phyloP scores from a whole-genome alignment of 768 basidiomycete species.

The Tulasnella sp. region DNA sequence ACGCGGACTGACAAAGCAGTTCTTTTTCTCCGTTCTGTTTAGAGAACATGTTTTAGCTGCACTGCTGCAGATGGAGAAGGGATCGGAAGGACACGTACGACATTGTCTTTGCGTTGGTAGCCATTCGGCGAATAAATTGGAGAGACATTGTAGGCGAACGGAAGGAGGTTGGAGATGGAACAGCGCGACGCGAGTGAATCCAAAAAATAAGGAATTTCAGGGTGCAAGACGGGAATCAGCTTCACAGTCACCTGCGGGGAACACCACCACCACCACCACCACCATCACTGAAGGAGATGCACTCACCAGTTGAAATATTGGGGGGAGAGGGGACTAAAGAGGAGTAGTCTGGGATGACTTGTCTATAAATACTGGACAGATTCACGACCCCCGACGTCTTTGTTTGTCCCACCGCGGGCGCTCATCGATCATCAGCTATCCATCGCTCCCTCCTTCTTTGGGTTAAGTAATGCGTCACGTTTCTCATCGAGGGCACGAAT shows the following conservation, averaged over 20 bases:
- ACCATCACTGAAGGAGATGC: not conserved
- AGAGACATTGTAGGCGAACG: not conserved
- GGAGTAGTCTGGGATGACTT: not conserved
- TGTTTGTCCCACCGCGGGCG: not conserved
- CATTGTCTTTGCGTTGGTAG: conserved; percentile 8
- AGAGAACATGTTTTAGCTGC: not conserved
- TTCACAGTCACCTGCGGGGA: not conserved
- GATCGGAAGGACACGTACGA: not conserved
- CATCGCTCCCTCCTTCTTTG: not conserved
- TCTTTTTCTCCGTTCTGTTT: not conserved
- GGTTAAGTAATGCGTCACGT: not conserved
- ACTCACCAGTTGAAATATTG: not conserved
- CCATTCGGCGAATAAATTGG: conserved; percentile 14
- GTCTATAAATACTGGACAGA: not conserved
- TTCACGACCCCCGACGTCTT: not conserved
- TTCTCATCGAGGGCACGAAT: conserved; percentile 1
- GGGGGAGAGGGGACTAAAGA: not conserved
- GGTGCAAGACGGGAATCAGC: conserved; percentile 1
- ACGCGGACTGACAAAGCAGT: not conserved
- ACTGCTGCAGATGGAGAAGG: not conserved
- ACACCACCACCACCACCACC: not conserved
- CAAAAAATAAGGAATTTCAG: not conserved
- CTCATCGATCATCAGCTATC: conserved; percentile 1
- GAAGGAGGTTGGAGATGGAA: not conserved
- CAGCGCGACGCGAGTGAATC: not conserved